phyloP scores from a whole-genome alignment of 2,329 filamentous ascomycete genomes.

The Xylogone sp. region DNA sequence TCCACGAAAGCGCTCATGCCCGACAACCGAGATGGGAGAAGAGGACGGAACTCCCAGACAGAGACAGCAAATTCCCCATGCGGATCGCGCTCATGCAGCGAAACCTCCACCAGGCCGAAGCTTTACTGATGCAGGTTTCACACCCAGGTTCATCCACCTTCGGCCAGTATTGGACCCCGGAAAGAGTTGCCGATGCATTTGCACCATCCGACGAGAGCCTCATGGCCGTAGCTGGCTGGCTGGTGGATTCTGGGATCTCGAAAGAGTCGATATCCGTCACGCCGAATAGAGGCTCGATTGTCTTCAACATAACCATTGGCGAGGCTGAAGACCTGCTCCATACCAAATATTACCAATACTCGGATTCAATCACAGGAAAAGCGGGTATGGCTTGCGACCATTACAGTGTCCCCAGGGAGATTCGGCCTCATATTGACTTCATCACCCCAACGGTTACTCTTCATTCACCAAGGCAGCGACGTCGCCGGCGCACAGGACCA shows the following conservation, averaged over 20 bases:
- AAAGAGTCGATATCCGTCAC: neutral
- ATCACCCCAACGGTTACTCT: constrained; percentile 37
- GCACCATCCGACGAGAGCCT: constrained; percentile 23
- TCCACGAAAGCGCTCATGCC: neutral
- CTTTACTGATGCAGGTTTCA: constrained; percentile 37
- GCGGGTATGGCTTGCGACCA: constrained; percentile 2
- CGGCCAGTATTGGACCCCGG: constrained; percentile 39
- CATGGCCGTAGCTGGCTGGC: constrained; percentile 28
- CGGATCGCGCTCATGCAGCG: constrained; percentile 32
- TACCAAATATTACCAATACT: constrained; percentile 23
- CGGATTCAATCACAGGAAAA: constrained; percentile 4
- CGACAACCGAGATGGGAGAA: neutral
- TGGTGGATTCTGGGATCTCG: neutral
- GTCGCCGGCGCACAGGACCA: neutral
- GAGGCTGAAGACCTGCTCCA: constrained; percentile 23
- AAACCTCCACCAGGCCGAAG: constrained; percentile 40
- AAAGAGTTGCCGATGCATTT: constrained; percentile 37
- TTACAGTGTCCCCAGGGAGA: constrained; percentile 33
- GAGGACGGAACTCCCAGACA: neutral
- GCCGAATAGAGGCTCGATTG: constrained; percentile 11
- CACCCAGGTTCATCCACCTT: constrained; percentile 40
- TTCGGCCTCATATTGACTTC: constrained; percentile 33
- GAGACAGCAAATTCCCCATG: neutral
- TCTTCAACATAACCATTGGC: constrained; percentile 19
- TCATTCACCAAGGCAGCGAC: constrained; percentile 14